A percentile compares a stretch with the other conserved stretches of the same genome.
Conservation (phyloP, 257 asterid species). For the Nicotiana knightiana region DNA sequence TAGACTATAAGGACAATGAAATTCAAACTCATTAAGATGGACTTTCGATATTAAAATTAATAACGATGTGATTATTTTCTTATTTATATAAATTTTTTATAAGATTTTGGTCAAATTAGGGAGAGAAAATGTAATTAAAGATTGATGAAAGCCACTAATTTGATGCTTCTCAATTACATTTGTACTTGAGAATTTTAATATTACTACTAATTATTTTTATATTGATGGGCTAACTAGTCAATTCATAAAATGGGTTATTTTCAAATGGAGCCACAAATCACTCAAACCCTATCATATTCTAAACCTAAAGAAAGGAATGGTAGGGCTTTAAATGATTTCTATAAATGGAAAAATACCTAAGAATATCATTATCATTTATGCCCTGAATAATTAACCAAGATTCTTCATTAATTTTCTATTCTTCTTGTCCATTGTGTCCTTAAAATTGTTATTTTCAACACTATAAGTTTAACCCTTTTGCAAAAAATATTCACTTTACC, state of each 20-base stretch:
- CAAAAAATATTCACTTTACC: neutral
- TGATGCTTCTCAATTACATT: neutral
- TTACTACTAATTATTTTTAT: neutral
- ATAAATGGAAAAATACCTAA: slow-evolving; percentile 11
- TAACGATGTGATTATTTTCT: neutral
- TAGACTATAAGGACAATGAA: neutral
- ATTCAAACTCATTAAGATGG: no score
- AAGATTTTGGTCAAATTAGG: neutral
- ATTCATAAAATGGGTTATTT: neutral
- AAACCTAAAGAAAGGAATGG: neutral
- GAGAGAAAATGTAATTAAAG: neutral
- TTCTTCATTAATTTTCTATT: slow-evolving; percentile 22
- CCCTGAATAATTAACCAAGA: slow-evolving; percentile 30
- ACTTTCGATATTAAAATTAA: neutral
- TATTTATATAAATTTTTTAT: neutral
- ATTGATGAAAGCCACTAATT: neutral
- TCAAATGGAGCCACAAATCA: neutral
- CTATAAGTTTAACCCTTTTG: neutral
- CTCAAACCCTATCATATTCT: neutral
- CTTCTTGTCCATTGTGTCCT: slow-evolving; percentile 11
- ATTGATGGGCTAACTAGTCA: neutral
- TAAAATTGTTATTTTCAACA: neutral
- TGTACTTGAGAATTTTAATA: neutral
- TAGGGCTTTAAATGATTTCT: slow-evolving; percentile 21
- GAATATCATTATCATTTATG: slow-evolving; percentile 31